A percentile compares a stretch with the other conserved stretches of the same genome.
Conservation (phyloP, 306 rosid genomes). For the Ceratonia siliqua region DNA sequence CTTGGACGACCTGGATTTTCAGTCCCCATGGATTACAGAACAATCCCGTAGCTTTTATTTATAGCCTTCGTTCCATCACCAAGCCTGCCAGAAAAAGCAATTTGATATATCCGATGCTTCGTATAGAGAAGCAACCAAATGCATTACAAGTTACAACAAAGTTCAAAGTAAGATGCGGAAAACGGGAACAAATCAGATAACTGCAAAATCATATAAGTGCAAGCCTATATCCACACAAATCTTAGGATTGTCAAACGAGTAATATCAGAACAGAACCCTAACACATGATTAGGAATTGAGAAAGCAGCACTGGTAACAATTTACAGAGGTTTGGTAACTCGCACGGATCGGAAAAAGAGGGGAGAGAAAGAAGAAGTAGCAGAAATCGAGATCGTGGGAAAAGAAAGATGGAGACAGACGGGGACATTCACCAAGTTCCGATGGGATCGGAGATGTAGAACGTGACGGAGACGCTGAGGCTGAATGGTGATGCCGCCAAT, state of each 20-base stretch:
- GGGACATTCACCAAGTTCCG: constrained; percentile 32
- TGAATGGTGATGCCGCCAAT: not conserved
- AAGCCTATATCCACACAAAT: constrained; percentile 3
- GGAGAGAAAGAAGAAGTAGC: not conserved
- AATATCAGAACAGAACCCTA: not conserved
- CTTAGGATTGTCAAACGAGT: constrained; percentile 25
- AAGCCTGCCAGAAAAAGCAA: constrained; percentile 43
- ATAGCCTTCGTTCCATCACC: constrained; percentile 46
- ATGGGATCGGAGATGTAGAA: constrained; percentile 41
- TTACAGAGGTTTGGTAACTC: not conserved
- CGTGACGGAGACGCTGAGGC: not conserved
- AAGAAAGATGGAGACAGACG: not conserved
- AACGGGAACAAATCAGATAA: not conserved
- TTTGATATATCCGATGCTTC: not conserved
- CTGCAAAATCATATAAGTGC: not conserved
- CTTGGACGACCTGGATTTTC: constrained; percentile 74
- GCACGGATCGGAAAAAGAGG: constrained; percentile 23
- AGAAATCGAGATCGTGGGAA: constrained; percentile 32
- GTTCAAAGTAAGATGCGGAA: not conserved
- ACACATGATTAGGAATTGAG: not conserved
- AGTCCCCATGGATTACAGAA: constrained; percentile 65
- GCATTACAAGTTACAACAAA: constrained; percentile 6
- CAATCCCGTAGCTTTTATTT: constrained; percentile 29
- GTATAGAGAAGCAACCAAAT: constrained; percentile 22
- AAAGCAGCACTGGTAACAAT: not conserved